phyloP scores from a whole-genome alignment of 2,329 filamentous ascomycete genomes.

The Trichoderma hamatum region DNA sequence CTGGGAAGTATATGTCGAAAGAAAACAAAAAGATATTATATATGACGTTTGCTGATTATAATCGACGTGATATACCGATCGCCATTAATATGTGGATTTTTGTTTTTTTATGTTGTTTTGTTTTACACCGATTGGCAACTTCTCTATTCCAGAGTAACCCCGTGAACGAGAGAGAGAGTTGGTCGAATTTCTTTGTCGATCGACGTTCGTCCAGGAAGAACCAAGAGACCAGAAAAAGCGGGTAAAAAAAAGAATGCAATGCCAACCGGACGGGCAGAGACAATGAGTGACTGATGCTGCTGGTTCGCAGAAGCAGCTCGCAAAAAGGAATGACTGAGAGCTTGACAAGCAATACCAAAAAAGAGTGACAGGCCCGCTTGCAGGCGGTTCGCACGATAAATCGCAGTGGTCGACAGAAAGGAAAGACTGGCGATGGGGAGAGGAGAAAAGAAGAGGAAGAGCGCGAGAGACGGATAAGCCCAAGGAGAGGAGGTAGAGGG shows the following conservation, averaged over 20 bases:
- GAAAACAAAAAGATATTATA: slow-evolving; percentile 17
- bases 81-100: slow-evolving; percentile 25
- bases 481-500: slow-evolving; percentile 23
- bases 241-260: slow-evolving; percentile 8
- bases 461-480: slow-evolving; percentile 17
- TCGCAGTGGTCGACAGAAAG: slow-evolving; percentile 42
- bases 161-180: slow-evolving; percentile 1
- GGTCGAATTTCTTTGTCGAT: slow-evolving; percentile 19
- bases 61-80: slow-evolving; percentile 21
- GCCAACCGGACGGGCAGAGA: slow-evolving; percentile 24
- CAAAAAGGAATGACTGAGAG: slow-evolving; percentile 47
- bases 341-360: slow-evolving; percentile 34
- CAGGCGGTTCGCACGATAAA: slow-evolving; percentile 45
- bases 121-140: slow-evolving; percentile 5
- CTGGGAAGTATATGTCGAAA: background rate
- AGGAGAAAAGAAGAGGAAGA: slow-evolving; percentile 32
- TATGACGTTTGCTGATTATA: slow-evolving; percentile 23
- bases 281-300: slow-evolving; percentile 24
- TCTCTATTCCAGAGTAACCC: background rate
- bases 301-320: slow-evolving; percentile 21
- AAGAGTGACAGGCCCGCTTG: slow-evolving; percentile 61
- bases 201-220: slow-evolving; percentile 25
- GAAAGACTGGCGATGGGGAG: slow-evolving; percentile 40
- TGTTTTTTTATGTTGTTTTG: background rate
- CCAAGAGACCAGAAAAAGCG: slow-evolving; percentile 32